Conservation (phyloP, 2,329 filamentous ascomycete genomes). For the Alternaria sp. region DNA sequence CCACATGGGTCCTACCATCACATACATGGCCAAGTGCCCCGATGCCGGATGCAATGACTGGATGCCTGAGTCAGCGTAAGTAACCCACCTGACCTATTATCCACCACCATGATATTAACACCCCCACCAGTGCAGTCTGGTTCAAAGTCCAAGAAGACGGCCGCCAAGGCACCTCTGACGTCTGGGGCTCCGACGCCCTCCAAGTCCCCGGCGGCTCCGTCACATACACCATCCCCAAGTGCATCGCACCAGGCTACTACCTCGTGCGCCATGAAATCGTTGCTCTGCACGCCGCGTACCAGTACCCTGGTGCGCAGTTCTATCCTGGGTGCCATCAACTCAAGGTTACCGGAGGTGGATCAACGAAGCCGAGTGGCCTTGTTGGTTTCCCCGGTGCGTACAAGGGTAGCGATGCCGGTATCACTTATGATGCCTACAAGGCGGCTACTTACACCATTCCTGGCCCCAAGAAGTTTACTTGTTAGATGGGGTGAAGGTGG, state of each 20-base stretch:
- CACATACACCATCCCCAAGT: conserved; percentile 62
- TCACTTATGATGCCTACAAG: conserved; percentile 61
- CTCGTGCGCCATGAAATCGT: conserved; percentile 66
- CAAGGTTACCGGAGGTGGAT: conserved; percentile 59
- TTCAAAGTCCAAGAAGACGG: conserved; percentile 62
- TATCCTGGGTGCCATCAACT: conserved; percentile 66
- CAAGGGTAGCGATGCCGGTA: conserved; percentile 56
- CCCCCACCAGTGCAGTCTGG: conserved; percentile 55
- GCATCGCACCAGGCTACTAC: conserved; percentile 61
- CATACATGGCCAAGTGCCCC: conserved; percentile 67
- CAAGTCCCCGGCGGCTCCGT: conserved; percentile 54
- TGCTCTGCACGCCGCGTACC: conserved; percentile 57
- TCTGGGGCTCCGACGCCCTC: conserved; percentile 56
- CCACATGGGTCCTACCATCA: conserved; percentile 63
- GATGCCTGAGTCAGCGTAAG: conserved; percentile 52
- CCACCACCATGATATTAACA: conserved; percentile 9
- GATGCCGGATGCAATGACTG: conserved; percentile 58
- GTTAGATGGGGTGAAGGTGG: conserved; percentile 16
- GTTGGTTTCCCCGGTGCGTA: conserved; percentile 64
- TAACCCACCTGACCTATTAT: neutral
- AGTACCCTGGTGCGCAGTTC: conserved; percentile 63
- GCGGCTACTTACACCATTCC: conserved; percentile 36
- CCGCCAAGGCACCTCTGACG: conserved; percentile 58
- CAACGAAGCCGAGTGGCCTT: conserved; percentile 47
- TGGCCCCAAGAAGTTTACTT: conserved; percentile 39